Evolutionary conservation across 1,284 basidiomycete genomes (phyloP), one percentile per base, ranked within the genome.

Genomic region (Sparassis latifolia): DNA sequence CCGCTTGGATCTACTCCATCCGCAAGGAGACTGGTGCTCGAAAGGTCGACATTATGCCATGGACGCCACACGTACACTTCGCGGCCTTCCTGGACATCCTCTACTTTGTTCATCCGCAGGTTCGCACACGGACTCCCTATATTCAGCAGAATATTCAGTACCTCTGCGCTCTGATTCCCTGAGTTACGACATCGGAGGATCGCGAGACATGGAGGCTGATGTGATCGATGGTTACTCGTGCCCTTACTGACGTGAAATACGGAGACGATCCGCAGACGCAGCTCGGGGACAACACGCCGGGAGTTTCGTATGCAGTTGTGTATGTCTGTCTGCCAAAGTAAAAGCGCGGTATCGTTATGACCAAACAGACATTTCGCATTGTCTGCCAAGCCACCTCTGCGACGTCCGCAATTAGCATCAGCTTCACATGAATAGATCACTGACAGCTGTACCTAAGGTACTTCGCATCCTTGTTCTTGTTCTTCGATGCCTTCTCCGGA

Each of bases 301-400:
- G 53, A 29, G 12, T 52, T 53, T n/a, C 55, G 52, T n/a, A 20
- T 52, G 42, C 28, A 45, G 48, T 39, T 55, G 54, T 27, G 53
- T 28, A 53, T 42, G 5, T 50, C 40, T 45, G 72, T 72, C 47
- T 70, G 68, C 80, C 80, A 82, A 1, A 82, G 65, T 9, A 67
- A 55, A 33, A 75, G 66, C 10, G 71, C 66, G 1, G 75, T 78
- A 12, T 67, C 67, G 10, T 66, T 58, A 20, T 69, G 70, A 12
- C 68, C 59, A 38, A 77, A 70, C 33, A 68, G 58, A 9, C 68
- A 62, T 12, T 70, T 66, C 0, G 77, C 72, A 6, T 69, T 69
- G 43, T 74, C 74, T 0, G 79, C 80, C 5, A 82, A 55, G 0
- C 79, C 78, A 10, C 74, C 75, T 32, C 79, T 78, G 49, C 32